Percentiles rank a stretch among this genome's conserved stretches.
Conservation (phyloP, 2,329 filamentous ascomycete genomes). For the Rasamsonia emersonii region DNA sequence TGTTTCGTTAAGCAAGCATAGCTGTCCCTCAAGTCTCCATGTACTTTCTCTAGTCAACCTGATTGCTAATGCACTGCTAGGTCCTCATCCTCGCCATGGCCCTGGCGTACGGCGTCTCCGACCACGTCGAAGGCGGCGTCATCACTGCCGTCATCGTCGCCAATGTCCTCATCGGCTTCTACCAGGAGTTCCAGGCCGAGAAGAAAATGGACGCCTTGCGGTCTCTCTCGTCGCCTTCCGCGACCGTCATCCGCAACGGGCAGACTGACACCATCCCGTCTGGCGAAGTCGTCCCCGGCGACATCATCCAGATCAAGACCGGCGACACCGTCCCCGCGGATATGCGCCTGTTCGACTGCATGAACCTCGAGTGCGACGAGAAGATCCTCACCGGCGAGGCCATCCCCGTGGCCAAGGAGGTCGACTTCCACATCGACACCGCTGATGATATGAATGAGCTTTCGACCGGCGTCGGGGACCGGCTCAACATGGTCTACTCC, state of each 20-base stretch:
- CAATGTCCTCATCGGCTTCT: conserved; percentile 51
- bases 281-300: conserved; percentile 52
- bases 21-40: no score
- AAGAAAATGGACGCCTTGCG: conserved; percentile 51
- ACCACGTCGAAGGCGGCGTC: conserved; percentile 52
- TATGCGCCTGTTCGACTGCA: conserved; percentile 45
- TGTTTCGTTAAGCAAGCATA: no score
- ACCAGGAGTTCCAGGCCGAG: conserved; percentile 52
- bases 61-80: conserved; percentile 29
- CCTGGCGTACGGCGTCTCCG: conserved; percentile 46
- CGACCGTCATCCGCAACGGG: conserved; percentile 49
- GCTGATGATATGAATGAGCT: conserved; percentile 13
- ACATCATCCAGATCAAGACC: conserved; percentile 44
- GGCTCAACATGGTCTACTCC: conserved; percentile 53
- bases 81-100: conserved; percentile 69
- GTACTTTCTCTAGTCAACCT: not conserved
- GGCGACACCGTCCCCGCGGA: conserved; percentile 54
- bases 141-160: conserved; percentile 51
- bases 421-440: conserved; percentile 21
- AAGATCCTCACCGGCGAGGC: conserved; percentile 55
- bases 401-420: conserved; percentile 49
- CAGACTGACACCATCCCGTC: conserved; percentile 44
- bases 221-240: conserved; percentile 48
- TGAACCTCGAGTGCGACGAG: conserved; percentile 68
- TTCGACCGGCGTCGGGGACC: conserved; percentile 45